These are phyloP conservation scores for Rhizodiscina lignyota DNA, from an alignment of 495 filamentous ascomycete genomes.

Conservation along the genomic window DNA sequence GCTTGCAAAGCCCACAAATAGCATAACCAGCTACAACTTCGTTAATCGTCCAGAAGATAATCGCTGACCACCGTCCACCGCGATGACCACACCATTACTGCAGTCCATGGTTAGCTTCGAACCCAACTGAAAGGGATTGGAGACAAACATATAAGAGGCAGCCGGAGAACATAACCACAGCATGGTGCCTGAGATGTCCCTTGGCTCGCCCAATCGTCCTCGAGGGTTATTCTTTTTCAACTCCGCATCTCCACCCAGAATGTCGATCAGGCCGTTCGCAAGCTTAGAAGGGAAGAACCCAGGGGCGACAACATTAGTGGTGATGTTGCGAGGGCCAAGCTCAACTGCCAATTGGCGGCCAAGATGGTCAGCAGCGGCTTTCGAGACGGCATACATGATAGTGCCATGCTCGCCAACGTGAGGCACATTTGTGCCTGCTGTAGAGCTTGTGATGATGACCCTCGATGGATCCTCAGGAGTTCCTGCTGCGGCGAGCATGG, in stretches of 20 bases:
- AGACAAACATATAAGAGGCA: constrained; percentile 18
- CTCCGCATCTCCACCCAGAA: constrained; percentile 18
- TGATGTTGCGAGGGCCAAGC: constrained; percentile 25
- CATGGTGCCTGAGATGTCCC: constrained; percentile 26
- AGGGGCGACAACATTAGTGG: constrained; percentile 25
- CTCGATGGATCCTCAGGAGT: constrained; percentile 21
- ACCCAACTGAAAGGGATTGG: no score
- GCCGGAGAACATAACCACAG: constrained; percentile 23
- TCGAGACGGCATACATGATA: constrained; percentile 28
- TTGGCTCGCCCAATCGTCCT: constrained; percentile 22
- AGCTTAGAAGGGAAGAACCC: constrained; percentile 29
- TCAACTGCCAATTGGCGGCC: constrained; percentile 24
- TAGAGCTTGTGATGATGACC: constrained; percentile 22
- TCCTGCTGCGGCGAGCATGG: constrained; percentile 18
- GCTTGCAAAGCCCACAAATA: no score
- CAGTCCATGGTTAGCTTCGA: no score
- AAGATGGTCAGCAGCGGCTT: constrained; percentile 28
- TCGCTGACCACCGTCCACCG: no score
- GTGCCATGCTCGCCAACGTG: constrained; percentile 26
- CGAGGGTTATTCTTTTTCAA: constrained; percentile 19
- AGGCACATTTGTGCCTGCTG: constrained; percentile 22
- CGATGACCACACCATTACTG: no score
- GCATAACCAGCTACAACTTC: no score
- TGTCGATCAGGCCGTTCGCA: constrained; percentile 25
- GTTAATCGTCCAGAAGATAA: no score